A percentile compares a stretch with the other conserved stretches of the same genome.
Evolutionary conservation across 768 basidiomycete species (phyloP).

Genomic region (Rubroboletus satanas): DNA sequence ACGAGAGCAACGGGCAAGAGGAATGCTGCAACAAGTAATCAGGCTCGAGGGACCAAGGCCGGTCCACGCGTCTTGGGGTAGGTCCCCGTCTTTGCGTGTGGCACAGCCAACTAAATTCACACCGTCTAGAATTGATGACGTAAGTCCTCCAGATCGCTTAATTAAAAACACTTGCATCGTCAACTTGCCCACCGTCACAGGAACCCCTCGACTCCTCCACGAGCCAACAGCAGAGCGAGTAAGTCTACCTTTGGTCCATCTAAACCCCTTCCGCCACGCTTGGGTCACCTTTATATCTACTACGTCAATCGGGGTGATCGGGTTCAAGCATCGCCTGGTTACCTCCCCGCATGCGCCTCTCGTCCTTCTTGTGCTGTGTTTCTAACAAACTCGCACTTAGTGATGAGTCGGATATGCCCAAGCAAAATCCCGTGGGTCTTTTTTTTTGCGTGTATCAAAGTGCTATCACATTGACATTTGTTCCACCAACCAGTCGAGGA

Average conservation of each 20-base stretch:
- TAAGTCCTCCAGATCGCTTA: slow-evolving; percentile 23
- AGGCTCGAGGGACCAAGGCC: slow-evolving; percentile 20
- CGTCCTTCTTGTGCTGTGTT: slow-evolving; percentile 60
- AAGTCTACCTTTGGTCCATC: slow-evolving; percentile 27
- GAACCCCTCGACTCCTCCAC: slow-evolving; percentile 25
- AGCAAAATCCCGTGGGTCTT: slow-evolving; percentile 30
- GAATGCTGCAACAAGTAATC: not conserved
- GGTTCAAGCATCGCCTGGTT: slow-evolving; percentile 24
- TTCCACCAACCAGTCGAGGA: not conserved
- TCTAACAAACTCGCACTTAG: slow-evolving; percentile 53
- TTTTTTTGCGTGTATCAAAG: not conserved
- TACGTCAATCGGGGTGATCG: slow-evolving; percentile 20
- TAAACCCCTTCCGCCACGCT: slow-evolving; percentile 9
- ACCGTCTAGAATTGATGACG: slow-evolving; percentile 30
- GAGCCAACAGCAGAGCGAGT: slow-evolving; percentile 25
- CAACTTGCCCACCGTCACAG: slow-evolving; percentile 18
- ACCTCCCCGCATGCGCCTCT: slow-evolving; percentile 53
- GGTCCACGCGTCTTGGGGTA: slow-evolving; percentile 9
- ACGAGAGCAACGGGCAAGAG: slow-evolving; percentile 32
- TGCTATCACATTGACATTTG: not conserved
- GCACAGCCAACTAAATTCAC: not conserved
- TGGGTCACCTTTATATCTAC: slow-evolving; percentile 11
- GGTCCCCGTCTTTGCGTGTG: not conserved
- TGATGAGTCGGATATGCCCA: slow-evolving; percentile 40
- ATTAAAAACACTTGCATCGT: slow-evolving; percentile 14